Base-by-base conservation (phyloP, 352 stramenopile genomes). In the Pythium plurisporium region DNA sequence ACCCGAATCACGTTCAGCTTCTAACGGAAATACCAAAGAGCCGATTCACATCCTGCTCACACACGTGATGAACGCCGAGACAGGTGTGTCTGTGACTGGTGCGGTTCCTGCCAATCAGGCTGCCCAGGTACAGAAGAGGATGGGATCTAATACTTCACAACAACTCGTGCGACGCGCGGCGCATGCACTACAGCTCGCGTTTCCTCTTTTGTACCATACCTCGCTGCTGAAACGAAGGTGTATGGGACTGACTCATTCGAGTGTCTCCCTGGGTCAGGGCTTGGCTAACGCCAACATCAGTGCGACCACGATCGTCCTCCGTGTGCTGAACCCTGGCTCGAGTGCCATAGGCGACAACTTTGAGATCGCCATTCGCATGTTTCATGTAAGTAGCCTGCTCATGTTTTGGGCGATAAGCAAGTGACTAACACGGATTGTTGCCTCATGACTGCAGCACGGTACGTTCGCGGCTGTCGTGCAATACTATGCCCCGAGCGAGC, bases 341-440 rank as follows among this genome's bases (percentile, higher is more conserved):
- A 25, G 22, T 22, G 15, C 25, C 56, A 17, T 40, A n/a, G n/a
- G n/a, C n/a, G n/a, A n/a, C 15, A 19, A 19, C 14, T 17, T 65
- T 17, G 63, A 72, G 49, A 48, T 86, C 5, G 70, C 69, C 26
- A 46, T 82, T 4, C 64, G 62, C 11, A 73, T 81, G 73, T 33
- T 81, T 11, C 29, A 56, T 6, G 75, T 82, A 59, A 20, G 49
- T 56, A n/a, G n/a, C n/a, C n/a, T n/a, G n/a, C n/a, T n/a, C n/a
- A n/a, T n/a, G n/a, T n/a, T n/a, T n/a, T n/a, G n/a, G n/a, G n/a
- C n/a, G n/a, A n/a, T n/a, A n/a, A 25, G n/a, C 38, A 40, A 20
- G 7, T 44, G 27, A 26, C 20, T 33, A 17, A 27, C n/a, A 26
- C 14, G 2, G 33, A 48, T 22, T 31, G 23, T 27, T 36, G 5